These are phyloP conservation scores for Solanum chiquidenum DNA, from an alignment of 257 asterid genomes.

Conservation along the genomic window DNA sequence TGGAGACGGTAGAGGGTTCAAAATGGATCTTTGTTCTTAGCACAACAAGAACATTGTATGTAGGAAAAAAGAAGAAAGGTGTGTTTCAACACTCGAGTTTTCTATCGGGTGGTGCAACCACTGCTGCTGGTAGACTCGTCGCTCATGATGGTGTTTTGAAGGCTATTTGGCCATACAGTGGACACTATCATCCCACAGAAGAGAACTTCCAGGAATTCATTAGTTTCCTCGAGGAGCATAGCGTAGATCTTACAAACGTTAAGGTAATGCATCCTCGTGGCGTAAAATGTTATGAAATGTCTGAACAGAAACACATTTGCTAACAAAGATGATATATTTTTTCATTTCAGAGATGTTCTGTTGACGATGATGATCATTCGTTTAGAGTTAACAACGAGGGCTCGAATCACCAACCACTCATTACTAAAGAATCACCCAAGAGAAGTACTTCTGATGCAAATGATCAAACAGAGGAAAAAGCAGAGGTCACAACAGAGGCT, in stretches of 20 bases:
- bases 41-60: constrained; percentile 63
- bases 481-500: not conserved
- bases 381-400: constrained; percentile 17
- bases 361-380: constrained; percentile 62
- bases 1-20: constrained; percentile 60
- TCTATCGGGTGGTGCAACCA: constrained; percentile 85
- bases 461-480: constrained; percentile 3
- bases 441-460: not conserved
- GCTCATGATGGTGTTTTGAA: constrained; percentile 71
- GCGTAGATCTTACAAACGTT: constrained; percentile 62
- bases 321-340: constrained; percentile 1
- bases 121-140: constrained; percentile 90
- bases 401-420: not conserved
- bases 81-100: constrained; percentile 89
- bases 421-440: constrained; percentile 14
- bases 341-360: constrained; percentile 58
- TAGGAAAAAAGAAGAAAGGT: constrained; percentile 79
- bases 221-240: constrained; percentile 70
- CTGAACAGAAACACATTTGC: not conserved
- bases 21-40: constrained; percentile 94
- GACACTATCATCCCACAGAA: constrained; percentile 91
- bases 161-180: constrained; percentile 97
- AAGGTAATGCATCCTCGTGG: constrained; percentile 32
- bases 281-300: not conserved
- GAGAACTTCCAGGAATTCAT: constrained; percentile 81